These are phyloP conservation scores for Pholiota conissans DNA, from an alignment of 768 basidiomycete species.

Conservation along the genomic window DNA sequence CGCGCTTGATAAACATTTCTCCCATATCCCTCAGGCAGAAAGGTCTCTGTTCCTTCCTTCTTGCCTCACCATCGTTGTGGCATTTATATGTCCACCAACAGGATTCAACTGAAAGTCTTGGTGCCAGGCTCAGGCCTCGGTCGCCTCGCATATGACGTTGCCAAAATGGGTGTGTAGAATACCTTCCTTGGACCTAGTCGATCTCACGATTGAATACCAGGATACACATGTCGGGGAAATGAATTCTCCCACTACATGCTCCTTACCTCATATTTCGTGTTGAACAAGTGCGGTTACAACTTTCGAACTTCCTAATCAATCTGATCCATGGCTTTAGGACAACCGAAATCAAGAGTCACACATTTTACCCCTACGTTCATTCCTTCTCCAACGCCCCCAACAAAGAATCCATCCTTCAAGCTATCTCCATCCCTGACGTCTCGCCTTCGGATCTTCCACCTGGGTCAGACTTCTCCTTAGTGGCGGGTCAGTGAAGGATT, in stretches of 20 bases:
- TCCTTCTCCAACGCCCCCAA: slow-evolving; percentile 83
- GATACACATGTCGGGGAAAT: slow-evolving; percentile 90
- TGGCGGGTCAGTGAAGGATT: slow-evolving; percentile 61
- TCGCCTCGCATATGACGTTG: slow-evolving; percentile 85
- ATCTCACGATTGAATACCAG: slow-evolving; percentile 35
- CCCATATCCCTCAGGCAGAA: slow-evolving; percentile 50
- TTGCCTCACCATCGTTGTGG: not conserved
- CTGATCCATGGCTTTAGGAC: slow-evolving; percentile 43
- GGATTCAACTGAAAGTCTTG: slow-evolving; percentile 67
- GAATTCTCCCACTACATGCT: slow-evolving; percentile 98
- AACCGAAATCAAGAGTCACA: slow-evolving; percentile 62
- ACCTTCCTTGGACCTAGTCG: slow-evolving; percentile 13
- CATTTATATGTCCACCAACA: slow-evolving; percentile 24
- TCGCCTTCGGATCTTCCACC: slow-evolving; percentile 69
- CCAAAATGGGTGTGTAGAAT: slow-evolving; percentile 60
- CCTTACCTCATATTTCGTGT: slow-evolving; percentile 81
- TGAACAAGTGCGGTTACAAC: slow-evolving; percentile 65
- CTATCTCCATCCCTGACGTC: slow-evolving; percentile 81
- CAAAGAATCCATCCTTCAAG: slow-evolving; percentile 59
- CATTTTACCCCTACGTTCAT: slow-evolving; percentile 88
- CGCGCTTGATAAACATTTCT: slow-evolving; percentile 66
- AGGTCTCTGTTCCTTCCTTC: slow-evolving; percentile 38
- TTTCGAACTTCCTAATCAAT: not conserved
- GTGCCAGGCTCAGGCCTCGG: slow-evolving; percentile 92
- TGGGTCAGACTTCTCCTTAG: slow-evolving; percentile 74